Conservation (phyloP, 2,329 filamentous ascomycete genomes). For the Orbilia javanica region DNA sequence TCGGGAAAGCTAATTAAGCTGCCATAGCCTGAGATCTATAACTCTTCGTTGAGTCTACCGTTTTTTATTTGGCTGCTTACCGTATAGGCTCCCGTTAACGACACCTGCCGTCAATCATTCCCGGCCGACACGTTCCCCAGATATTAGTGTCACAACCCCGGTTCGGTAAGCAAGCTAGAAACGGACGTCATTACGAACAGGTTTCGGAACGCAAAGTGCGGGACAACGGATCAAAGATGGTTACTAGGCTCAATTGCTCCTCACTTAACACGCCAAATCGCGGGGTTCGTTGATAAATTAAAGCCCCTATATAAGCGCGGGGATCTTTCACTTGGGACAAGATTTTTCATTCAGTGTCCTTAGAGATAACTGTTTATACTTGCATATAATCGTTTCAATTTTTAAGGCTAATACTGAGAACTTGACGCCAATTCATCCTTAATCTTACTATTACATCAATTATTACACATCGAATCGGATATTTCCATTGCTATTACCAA, state of each 20-base stretch:
- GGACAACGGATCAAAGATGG: conserved; percentile 16
- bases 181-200: conserved; percentile 15
- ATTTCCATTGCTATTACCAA: background rate
- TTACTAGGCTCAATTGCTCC: conserved; percentile 6
- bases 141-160: conserved; percentile 1
- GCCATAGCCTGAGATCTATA: background rate
- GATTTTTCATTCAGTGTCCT: background rate
- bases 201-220: conserved; percentile 25
- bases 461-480: conserved; percentile 1
- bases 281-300: background rate
- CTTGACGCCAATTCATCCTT: background rate
- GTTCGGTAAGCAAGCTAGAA: background rate
- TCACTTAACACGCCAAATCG: conserved; percentile 11
- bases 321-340: background rate
- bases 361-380: background rate
- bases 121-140: conserved; percentile 1
- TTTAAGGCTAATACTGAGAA: background rate
- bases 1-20: background rate
- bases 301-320: background rate
- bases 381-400: background rate
- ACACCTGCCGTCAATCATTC: background rate
- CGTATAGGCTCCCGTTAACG: background rate
- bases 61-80: background rate
- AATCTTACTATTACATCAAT: background rate
- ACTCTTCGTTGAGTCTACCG: background rate